Base-by-base conservation (phyloP, 2,329 filamentous ascomycete genomes). In the Alternaria arborescens region DNA sequence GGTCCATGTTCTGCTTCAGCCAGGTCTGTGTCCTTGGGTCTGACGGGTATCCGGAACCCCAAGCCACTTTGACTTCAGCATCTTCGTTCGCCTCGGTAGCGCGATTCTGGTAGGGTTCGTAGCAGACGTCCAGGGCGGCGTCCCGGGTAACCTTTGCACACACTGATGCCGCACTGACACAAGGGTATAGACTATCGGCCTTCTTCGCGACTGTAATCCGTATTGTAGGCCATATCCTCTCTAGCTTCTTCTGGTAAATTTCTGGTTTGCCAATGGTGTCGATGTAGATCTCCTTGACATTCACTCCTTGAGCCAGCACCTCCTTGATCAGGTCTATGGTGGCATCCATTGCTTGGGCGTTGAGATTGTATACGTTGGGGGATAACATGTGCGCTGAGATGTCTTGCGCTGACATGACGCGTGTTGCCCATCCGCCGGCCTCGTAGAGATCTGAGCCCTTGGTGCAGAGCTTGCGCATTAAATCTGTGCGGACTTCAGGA, bases 61-160 rank as follows among this genome's bases (percentile, higher is more conserved):
- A 97, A 5, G 81, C 83, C 16, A 84, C 82, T 62, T 44, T 75
- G 63, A 62, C 67, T 65, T 61, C 74, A 72, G 48, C 77, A 77
- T 52, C 54, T 66, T 76, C 43, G 62, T 74, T 34, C 67, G 77
- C 72, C 57, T 72, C 72, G 12, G 69, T 64, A 10, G 55, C 43
- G 24, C 71, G 66, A 11, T 42, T 50, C 48, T 63, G 62, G 61
- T 88, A 84, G 5, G 82, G 80, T 58, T 86, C 83, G 73, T 91
- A 94, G 42, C 94, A 84, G 3, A 91, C 87, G 73, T 97, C 94
- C 24, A 98, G 84, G 5, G 93, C 93, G 2, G 91, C 91, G 80
- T 99, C 95, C 66, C 95, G 85, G 12, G 95, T 98, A 30, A 99
- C 95, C 79, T 99, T 99, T 55, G 95, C 95, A 78, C 92, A 96